A percentile compares a stretch with the other conserved stretches of the same genome.
phyloP scores from a whole-genome alignment of 1,284 basidiomycete genomes.

The Malassezia brasiliensis region DNA sequence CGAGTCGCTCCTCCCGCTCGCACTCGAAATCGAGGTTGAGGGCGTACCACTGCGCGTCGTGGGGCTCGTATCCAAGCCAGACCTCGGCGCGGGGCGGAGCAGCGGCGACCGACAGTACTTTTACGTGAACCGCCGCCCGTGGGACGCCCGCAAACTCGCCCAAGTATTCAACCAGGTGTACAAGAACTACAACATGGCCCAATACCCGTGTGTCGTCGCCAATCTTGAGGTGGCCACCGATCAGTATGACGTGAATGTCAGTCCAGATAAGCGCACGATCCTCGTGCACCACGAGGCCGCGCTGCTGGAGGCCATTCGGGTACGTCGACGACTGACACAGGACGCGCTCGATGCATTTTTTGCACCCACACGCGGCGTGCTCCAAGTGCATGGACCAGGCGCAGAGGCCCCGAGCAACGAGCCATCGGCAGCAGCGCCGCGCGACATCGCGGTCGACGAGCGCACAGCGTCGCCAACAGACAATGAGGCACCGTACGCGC shows the following conservation, averaged over 20 bases:
- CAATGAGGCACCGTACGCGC: no score
- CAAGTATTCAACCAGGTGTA: conserved; percentile 44
- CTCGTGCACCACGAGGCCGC: conserved; percentile 80
- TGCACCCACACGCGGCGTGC: conserved; percentile 62
- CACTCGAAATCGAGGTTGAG: conserved; percentile 50
- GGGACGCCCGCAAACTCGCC: conserved; percentile 53
- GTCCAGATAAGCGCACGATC: conserved; percentile 90
- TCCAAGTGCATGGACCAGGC: conserved; percentile 31
- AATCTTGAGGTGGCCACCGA: conserved; percentile 73
- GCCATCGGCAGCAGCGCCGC: neutral
- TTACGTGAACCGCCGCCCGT: conserved; percentile 87
- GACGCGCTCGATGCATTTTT: conserved; percentile 59
- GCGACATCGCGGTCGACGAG: no score
- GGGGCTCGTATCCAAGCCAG: conserved; percentile 71
- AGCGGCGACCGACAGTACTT: conserved; percentile 78
- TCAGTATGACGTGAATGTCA: conserved; percentile 86
- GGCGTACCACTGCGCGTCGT: conserved; percentile 53
- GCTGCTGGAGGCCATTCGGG: conserved; percentile 69
- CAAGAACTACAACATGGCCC: conserved; percentile 30
- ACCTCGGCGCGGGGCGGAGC: conserved; percentile 57
- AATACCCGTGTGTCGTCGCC: conserved; percentile 65
- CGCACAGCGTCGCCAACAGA: no score
- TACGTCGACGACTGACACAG: conserved; percentile 50
- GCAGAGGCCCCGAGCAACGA: no score
- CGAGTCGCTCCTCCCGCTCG: conserved; percentile 63